Evolutionary conservation across 495 filamentous ascomycete genomes (phyloP), one percentile per base, ranked within the genome.

Genomic region (Penicillium nucicola): DNA sequence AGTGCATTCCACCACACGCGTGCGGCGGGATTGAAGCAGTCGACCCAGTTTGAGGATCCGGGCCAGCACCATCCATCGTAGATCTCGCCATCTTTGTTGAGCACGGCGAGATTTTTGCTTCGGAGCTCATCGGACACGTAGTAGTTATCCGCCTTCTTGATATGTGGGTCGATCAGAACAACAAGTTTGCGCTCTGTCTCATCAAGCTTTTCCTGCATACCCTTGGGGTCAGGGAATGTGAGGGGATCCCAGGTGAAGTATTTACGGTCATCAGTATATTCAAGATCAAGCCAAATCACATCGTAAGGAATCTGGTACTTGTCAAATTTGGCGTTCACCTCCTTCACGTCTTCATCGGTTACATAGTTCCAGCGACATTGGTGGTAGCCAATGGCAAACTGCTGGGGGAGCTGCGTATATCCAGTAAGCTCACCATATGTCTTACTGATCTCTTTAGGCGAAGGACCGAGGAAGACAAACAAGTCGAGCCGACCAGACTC

Each of bases 31-130:
- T 89, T 97, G 72, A 98, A 97, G 66, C 83, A 85, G 57, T 98
- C 93, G 53, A 97, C 74, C 93, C 93, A 98, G 74, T 96, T 76
- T 1, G 92, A 96, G 18, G 89, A 90, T 13, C 93, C 93, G 2
- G 93, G 93, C 93, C 93, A 98, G 72, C 93, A 98, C 90, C 89
- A 95, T 43, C 93, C 93, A 55, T 97, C 93, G 60, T 90, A 98
- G 46, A 87, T 76, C 23, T 87, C 87, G 36, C 84, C 88, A 41
- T 95, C 88, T 65, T 97, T 98, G 71, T 96, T 91, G 65, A 86
- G 83, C 37, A 91, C 82, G 18, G 83, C 93, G 15, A 96, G 73
- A 17, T 83, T 83, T 63, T 95, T 90, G 53, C 83, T 86, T 67
- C 86, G 89, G 45, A 97, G 73, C 62, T 96, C 88, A 9, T 90